Base-by-base conservation (phyloP, 768 basidiomycete species). In the Termitomyces sp. region DNA sequence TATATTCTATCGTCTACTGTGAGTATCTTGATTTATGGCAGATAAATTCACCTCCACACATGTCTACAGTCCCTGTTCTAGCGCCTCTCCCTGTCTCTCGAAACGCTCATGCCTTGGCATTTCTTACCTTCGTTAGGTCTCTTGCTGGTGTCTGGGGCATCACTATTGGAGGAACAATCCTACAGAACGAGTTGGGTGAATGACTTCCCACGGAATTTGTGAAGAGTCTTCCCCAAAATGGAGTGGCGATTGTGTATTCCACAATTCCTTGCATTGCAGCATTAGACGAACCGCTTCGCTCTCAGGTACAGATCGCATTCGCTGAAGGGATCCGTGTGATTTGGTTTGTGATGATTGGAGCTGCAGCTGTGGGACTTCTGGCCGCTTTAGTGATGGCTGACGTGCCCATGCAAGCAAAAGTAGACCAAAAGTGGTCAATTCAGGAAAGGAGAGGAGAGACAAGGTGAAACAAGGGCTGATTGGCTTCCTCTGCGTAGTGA, bases 61-160 rank as follows among this genome's bases (percentile, higher is more conserved):
- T n/a, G n/a, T n/a, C n/a, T n/a, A n/a, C n/a, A 54, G 84, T 82
- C 67, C 77, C 84, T 0, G 74, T 84, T 39, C 75, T 81, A 6
- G 81, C 84, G 0, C 79, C 84, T 0, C 65, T 84, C 0, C 69
- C 74, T 0, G 67, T 80, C 4, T 63, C 73, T 0, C 63, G 70
- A 6, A 80, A 76, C 51, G 82, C 81, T 1, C 70, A 73, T 3
- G 82, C 84, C 0, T 69, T 84, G 4, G 75, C 80, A 0, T 79
- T 80, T 64, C 77, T 77, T 57, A 67, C 70, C 11, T 80, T 79
- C 62, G 49, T 69, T 4, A 73, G 80, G 7, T 63, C 68, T 2
- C 78, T 78, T 53, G 73, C 75, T 1, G 66, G 71, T 42, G 78
- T 77, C 6, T 82, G 83, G 79, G 86, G 86, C 0, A 70, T 85